These are phyloP conservation scores for Dictyostelium intermedium DNA, from an alignment of 78 protist species.

Conservation along the genomic window DNA sequence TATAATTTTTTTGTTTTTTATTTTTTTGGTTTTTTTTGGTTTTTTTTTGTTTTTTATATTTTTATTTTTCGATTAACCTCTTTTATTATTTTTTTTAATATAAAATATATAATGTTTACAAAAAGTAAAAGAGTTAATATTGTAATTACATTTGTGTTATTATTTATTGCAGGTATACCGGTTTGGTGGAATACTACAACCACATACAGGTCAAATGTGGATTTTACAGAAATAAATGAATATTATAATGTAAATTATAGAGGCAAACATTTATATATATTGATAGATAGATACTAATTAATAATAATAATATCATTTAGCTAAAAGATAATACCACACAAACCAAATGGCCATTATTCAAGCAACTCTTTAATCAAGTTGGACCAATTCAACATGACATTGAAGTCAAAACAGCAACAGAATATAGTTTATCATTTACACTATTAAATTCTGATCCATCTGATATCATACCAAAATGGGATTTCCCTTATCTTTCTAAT, in stretches of 20 bases:
- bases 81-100: background rate
- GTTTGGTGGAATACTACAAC: constrained; percentile 77
- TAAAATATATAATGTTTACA: background rate
- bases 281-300: no score
- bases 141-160: constrained; percentile 32
- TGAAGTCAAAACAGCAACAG: constrained; percentile 61
- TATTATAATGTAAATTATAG: background rate
- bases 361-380: background rate
- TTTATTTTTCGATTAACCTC: constrained; percentile 12
- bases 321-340: background rate
- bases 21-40: background rate
- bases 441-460: constrained; percentile 73
- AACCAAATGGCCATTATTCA: constrained; percentile 57
- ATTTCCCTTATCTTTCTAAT: constrained; percentile 51
- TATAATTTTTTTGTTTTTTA: no score
- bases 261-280: no score
- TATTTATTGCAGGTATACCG: constrained; percentile 53
- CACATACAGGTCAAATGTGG: constrained; percentile 64
- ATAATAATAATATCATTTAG: background rate
- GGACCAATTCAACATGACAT: constrained; percentile 16
- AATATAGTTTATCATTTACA: constrained; percentile 74
- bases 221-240: constrained; percentile 15
- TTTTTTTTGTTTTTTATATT: background rate
- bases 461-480: constrained; percentile 57
- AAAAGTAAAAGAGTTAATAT: constrained; percentile 54